Conservation (phyloP, 2,329 filamentous ascomycete genomes). For the Aspergillus calidoustus region DNA sequence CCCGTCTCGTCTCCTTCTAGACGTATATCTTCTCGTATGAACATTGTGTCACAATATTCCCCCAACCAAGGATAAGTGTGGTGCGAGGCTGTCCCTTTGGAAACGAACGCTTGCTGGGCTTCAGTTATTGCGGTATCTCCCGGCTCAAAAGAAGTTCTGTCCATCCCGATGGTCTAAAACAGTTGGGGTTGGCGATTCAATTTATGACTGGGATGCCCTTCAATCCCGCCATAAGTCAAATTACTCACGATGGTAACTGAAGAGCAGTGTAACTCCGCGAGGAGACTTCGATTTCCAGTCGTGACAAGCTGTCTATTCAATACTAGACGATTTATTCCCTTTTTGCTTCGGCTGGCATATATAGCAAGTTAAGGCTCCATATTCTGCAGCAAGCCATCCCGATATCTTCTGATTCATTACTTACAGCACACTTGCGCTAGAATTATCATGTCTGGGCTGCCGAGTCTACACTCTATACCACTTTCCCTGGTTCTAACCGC, state of each 20-base stretch:
- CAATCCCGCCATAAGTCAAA: neutral
- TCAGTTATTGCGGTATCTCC: neutral
- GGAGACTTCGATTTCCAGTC: too few species aligned
- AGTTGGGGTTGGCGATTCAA: neutral
- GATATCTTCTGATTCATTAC: neutral
- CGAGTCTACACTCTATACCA: constrained; percentile 14
- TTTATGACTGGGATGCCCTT: neutral
- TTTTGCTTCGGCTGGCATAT: too few species aligned
- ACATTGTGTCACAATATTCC: too few species aligned
- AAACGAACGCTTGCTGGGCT: too few species aligned
- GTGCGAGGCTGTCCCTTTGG: too few species aligned
- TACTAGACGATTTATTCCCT: too few species aligned
- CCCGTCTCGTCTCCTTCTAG: too few species aligned
- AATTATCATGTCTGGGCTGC: constrained; percentile 10
- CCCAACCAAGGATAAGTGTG: too few species aligned
- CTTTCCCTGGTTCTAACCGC: constrained; percentile 11
- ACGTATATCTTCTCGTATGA: too few species aligned
- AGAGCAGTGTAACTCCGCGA: neutral
- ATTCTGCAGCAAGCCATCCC: neutral
- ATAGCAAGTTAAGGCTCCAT: neutral
- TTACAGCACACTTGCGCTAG: neutral
- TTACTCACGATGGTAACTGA: neutral
- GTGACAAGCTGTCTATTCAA: too few species aligned
- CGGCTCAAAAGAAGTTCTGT: neutral
- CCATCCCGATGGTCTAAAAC: too few species aligned